A percentile compares a stretch with the other conserved stretches of the same genome.
Evolutionary conservation across 2,329 filamentous ascomycete genomes (phyloP).

Genomic region (Paracorniculantispora psalliotae): DNA sequence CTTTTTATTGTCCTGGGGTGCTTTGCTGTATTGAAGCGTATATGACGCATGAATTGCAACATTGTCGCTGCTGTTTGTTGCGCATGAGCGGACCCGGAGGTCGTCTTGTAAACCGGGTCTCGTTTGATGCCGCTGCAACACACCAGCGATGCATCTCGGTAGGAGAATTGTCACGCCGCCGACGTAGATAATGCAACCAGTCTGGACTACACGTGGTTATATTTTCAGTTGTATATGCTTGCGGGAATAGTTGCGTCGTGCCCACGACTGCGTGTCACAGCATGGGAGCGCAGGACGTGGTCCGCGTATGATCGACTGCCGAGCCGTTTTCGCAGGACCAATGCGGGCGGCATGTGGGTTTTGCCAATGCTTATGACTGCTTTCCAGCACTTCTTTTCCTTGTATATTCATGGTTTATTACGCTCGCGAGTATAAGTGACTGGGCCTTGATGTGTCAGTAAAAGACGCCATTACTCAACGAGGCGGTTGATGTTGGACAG

Average conservation of each 20-base stretch:
- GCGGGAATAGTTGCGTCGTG: background rate
- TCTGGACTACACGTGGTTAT: background rate
- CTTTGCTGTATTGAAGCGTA: background rate
- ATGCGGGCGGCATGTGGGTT: background rate
- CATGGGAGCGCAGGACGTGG: background rate
- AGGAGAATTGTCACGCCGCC: background rate
- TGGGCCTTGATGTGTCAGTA: conserved; percentile 2
- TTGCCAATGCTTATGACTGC: conserved; percentile 5
- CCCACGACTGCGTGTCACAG: background rate
- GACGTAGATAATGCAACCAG: background rate
- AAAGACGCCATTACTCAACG: background rate
- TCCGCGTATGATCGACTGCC: conserved; percentile 6
- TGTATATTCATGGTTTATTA: background rate
- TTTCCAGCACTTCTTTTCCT: background rate
- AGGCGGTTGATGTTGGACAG: too few species aligned
- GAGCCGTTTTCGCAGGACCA: background rate
- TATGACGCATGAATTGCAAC: background rate
- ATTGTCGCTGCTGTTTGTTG: background rate
- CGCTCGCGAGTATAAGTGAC: background rate
- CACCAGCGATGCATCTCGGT: background rate
- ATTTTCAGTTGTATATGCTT: background rate
- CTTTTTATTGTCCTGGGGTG: background rate
- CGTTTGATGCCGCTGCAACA: background rate
- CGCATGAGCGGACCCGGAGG: background rate
- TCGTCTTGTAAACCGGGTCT: background rate